These are phyloP conservation scores for Pseudognaphalium luteoalbum DNA, from an alignment of 129 eudicot genomes.

Conservation along the genomic window DNA sequence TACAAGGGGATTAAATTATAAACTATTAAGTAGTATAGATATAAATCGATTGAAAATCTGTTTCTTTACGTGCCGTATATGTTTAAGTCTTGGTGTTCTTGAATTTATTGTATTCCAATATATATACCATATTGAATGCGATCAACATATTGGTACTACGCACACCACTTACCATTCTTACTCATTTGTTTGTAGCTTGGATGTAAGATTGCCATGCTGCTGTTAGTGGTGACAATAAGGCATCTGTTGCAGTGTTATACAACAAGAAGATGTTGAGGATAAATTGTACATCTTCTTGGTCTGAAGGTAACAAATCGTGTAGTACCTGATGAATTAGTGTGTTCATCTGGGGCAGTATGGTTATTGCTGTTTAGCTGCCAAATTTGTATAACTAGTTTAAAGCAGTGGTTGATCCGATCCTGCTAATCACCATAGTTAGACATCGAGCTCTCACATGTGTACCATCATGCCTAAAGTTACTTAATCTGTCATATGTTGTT, in stretches of 20 bases:
- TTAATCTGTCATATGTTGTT: background rate
- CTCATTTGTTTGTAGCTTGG: conserved; percentile 24
- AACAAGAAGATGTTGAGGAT: conserved; percentile 1
- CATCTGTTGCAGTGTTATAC: background rate
- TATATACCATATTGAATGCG: background rate
- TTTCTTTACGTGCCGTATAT: background rate
- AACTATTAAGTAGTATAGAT: too few relatives aligned
- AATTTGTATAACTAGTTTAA: conserved; percentile 14
- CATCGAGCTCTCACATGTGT: background rate
- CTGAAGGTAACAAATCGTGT: conserved; percentile 21
- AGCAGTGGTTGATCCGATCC: background rate
- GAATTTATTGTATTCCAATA: background rate
- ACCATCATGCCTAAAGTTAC: background rate
- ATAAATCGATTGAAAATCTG: too few relatives aligned
- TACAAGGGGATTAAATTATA: too few relatives aligned
- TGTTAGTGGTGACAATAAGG: conserved; percentile 17
- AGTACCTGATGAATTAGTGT: conserved; percentile 11
- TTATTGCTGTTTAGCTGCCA: conserved; percentile 23
- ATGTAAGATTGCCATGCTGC: background rate
- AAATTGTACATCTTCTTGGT: conserved; percentile 7
- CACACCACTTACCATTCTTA: background rate
- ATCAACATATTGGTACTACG: background rate
- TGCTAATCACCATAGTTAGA: background rate
- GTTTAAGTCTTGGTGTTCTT: background rate
- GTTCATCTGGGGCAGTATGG: conserved; percentile 19